Evolutionary conservation across 176 grass and related monocot genomes (phyloP).

Genomic region (Lolium multiflorum): DNA sequence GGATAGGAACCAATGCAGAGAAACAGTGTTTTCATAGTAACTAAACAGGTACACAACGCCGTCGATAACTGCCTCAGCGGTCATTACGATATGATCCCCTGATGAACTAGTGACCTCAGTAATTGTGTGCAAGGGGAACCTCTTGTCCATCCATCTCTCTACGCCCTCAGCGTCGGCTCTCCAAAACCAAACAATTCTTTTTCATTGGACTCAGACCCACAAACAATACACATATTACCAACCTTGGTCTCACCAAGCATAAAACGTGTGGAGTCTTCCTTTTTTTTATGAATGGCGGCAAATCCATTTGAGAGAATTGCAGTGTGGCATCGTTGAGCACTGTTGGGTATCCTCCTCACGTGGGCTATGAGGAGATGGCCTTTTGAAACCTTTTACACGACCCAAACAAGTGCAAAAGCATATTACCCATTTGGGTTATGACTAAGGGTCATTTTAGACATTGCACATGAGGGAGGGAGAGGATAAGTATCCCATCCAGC

Average conservation of each 20-base stretch:
- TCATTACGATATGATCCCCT: not conserved
- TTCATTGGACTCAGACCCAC: not conserved
- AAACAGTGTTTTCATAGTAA: not conserved
- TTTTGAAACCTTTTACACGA: too few species aligned
- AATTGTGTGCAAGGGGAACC: not conserved
- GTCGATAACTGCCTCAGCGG: not conserved
- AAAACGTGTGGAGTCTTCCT: not conserved
- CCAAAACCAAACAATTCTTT: conserved; percentile 3
- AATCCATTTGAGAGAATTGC: conserved; percentile 9
- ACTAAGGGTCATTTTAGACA: too few species aligned
- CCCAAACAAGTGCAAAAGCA: too few species aligned
- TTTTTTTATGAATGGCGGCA: not conserved
- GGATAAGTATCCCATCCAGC: too few species aligned
- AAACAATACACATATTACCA: not conserved
- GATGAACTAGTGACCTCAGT: not conserved
- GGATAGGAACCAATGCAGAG: not conserved
- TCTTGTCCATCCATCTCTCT: not conserved
- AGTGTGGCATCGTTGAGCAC: not conserved
- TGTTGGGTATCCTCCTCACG: too few species aligned
- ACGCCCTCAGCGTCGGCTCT: not conserved
- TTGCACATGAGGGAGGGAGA: too few species aligned
- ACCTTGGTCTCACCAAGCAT: not conserved
- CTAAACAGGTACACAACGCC: not conserved
- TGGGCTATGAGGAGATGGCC: too few species aligned
- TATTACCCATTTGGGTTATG: too few species aligned